These are phyloP conservation scores for Conticribra weissflogii DNA, from an alignment of 108 stramenopile species.

Conservation along the genomic window DNA sequence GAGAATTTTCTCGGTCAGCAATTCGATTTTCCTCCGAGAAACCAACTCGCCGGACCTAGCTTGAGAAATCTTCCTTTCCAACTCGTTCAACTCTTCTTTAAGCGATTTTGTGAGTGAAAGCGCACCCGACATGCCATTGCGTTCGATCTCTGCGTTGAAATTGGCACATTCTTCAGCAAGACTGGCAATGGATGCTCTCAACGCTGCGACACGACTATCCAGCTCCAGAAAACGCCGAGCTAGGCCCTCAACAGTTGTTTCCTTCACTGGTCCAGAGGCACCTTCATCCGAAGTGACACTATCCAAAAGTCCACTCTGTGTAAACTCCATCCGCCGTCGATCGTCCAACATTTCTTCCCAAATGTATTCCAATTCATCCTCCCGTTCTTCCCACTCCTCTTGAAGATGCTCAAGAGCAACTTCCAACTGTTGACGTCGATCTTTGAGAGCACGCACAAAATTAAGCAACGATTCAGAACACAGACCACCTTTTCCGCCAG, in stretches of 20 bases:
- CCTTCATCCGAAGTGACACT: neutral
- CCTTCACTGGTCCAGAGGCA: neutral
- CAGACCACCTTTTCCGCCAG: conserved; percentile 52
- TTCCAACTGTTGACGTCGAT: conserved; percentile 43
- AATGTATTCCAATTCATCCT: conserved; percentile 65
- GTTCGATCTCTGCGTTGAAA: conserved; percentile 65
- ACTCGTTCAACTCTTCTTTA: conserved; percentile 67
- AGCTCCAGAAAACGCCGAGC: conserved; percentile 23
- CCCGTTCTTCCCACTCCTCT: conserved; percentile 53
- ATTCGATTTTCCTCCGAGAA: conserved; percentile 66
- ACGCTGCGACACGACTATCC: conserved; percentile 43
- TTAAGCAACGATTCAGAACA: conserved; percentile 63
- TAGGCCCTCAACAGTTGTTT: conserved; percentile 13
- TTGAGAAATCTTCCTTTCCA: conserved; percentile 61
- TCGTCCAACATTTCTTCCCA: conserved; percentile 52
- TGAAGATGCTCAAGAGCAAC: conserved; percentile 40
- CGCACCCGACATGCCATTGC: conserved; percentile 69
- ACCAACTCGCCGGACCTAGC: conserved; percentile 49
- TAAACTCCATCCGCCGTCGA: conserved; percentile 23
- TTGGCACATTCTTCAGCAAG: conserved; percentile 74
- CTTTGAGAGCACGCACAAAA: conserved; percentile 71
- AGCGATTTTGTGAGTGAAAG: conserved; percentile 57
- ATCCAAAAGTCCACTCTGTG: conserved; percentile 24
- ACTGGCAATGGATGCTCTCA: conserved; percentile 74
- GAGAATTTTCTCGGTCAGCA: conserved; percentile 45